Evolutionary conservation across 495 filamentous ascomycete species (phyloP).

Genomic region (Hypoxylon perforatum): DNA sequence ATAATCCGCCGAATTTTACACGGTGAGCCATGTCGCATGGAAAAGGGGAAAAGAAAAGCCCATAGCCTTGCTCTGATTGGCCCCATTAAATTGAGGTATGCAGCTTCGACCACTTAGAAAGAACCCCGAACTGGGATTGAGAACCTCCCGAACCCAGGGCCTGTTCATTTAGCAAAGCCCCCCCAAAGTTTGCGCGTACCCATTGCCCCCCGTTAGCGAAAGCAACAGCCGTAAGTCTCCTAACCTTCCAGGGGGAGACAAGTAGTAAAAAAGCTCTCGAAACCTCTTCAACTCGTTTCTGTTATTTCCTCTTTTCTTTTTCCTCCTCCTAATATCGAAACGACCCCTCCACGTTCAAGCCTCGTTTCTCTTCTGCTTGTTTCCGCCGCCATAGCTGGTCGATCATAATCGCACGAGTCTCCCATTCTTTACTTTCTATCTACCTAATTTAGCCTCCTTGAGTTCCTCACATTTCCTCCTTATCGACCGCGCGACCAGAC

Average conservation of each 20-base stretch:
- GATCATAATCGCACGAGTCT: neutral
- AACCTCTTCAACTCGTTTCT: neutral
- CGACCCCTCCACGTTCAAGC: neutral
- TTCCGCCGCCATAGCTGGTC: neutral
- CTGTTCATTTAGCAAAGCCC: slow-evolving; percentile 1
- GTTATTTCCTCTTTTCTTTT: neutral
- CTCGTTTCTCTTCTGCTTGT: neutral
- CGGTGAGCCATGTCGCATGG: neutral
- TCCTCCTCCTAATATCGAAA: neutral
- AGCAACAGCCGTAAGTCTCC: neutral
- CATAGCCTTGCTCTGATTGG: slow-evolving; percentile 9
- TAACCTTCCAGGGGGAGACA: neutral
- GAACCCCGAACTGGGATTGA: slow-evolving; percentile 1
- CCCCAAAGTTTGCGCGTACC: slow-evolving; percentile 3
- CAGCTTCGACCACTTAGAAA: neutral
- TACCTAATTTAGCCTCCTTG: neutral
- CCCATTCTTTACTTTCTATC: neutral
- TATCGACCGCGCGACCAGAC: slow-evolving; percentile 10
- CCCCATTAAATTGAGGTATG: slow-evolving; percentile 6
- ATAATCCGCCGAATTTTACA: no score
- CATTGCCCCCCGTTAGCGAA: neutral
- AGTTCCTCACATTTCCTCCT: neutral
- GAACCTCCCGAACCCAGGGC: slow-evolving; percentile 1
- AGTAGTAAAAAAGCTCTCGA: neutral
- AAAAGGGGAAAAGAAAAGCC: slow-evolving; percentile 11